phyloP scores from a whole-genome alignment of 2,329 filamentous ascomycete species.

The Cordyceps cicadae region DNA sequence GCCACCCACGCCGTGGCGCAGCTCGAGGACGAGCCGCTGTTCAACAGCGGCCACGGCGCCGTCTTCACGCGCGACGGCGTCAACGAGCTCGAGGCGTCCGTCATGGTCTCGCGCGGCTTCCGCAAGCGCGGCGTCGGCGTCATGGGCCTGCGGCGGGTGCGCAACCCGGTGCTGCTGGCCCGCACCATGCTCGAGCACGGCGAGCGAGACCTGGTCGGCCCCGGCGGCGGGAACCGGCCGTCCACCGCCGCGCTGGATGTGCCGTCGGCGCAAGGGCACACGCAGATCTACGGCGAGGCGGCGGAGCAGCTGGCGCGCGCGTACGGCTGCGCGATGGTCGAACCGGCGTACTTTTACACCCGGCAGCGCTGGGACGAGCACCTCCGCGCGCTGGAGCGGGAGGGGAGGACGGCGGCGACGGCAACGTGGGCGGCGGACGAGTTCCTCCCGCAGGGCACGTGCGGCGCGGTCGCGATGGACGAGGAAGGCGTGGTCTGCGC shows the following conservation, averaged over 20 bases:
- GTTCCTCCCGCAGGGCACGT: constrained; percentile 75
- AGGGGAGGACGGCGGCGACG: constrained; percentile 11
- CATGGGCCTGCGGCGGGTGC: constrained; percentile 63
- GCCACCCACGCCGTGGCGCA: constrained; percentile 67
- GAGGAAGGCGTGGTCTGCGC: constrained; percentile 62
- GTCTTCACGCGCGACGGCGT: constrained; percentile 78
- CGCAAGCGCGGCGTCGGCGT: constrained; percentile 73
- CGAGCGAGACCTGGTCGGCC: constrained; percentile 47
- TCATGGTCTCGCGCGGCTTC: constrained; percentile 70
- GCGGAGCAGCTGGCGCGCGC: constrained; percentile 59
- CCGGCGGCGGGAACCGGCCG: constrained; percentile 19
- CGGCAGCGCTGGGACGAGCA: constrained; percentile 74
- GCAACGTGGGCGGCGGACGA: constrained; percentile 50
- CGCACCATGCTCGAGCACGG: constrained; percentile 61
- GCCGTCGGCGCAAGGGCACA: constrained; percentile 59
- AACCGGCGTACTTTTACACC: constrained; percentile 69
- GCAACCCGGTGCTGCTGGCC: constrained; percentile 71
- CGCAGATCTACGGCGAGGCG: constrained; percentile 56
- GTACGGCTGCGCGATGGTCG: constrained; percentile 65
- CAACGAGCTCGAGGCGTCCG: constrained; percentile 77
- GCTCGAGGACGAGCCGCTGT: constrained; percentile 72
- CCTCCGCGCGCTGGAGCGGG: constrained; percentile 42
- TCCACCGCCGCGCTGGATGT: constrained; percentile 28
- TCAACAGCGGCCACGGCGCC: constrained; percentile 77
- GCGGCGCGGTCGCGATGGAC: constrained; percentile 75